Evolutionary conservation across 2,329 filamentous ascomycete species (phyloP).

Genomic region (Trichoderma oligosporum): DNA sequence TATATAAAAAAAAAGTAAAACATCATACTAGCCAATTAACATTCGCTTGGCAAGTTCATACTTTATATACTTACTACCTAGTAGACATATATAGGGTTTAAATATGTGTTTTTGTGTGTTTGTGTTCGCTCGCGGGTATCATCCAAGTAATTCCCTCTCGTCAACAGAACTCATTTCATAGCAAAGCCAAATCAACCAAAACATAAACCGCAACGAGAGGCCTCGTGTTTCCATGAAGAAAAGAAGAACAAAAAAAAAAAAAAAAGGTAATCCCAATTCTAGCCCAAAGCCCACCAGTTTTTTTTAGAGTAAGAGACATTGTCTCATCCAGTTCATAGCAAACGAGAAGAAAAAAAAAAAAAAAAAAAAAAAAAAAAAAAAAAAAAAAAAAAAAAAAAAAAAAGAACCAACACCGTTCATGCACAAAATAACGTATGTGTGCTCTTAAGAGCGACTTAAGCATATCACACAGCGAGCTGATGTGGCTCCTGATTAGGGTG

Average conservation of each 20-base stretch:
- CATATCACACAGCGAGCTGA: conserved; percentile 50
- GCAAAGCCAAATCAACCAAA: neutral
- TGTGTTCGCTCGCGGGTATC: conserved; percentile 16
- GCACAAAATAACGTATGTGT: conserved; percentile 18
- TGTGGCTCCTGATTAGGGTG: conserved; percentile 54
- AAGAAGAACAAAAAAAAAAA: neutral
- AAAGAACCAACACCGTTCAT: conserved; percentile 21
- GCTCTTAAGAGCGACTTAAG: neutral
- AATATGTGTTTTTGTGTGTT: neutral
- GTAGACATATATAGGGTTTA: neutral
- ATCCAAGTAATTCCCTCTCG: conserved; percentile 17
- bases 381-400: neutral
- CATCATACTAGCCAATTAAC: neutral
- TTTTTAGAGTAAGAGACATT: neutral
- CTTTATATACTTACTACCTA: too few species aligned
- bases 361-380: neutral
- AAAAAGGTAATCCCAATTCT: neutral
- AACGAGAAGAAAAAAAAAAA: neutral
- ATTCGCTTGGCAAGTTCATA: neutral
- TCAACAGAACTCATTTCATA: conserved; percentile 2
- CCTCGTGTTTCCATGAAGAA: neutral
- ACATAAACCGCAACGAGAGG: neutral
- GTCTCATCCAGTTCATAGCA: neutral
- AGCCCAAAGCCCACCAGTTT: conserved; percentile 7
- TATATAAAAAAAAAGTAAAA: neutral